phyloP scores from a whole-genome alignment of 345 rosid genomes.

The Linum trigynum region DNA sequence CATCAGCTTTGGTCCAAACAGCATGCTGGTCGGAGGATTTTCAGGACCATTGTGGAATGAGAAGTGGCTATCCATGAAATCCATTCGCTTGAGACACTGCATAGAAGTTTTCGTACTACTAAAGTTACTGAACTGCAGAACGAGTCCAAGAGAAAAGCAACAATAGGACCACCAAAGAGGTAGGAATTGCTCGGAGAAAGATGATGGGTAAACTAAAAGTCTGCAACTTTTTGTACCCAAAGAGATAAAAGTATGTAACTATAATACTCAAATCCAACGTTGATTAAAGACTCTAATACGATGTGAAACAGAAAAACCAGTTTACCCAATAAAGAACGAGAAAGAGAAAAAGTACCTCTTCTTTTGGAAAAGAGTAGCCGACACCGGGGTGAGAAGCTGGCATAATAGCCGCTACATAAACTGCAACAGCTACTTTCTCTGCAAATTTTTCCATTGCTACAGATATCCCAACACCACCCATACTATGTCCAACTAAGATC shows the following conservation, averaged over 20 bases:
- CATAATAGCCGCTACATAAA: background rate
- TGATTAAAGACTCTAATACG: no score
- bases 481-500: background rate
- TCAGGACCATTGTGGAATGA: constrained; percentile 16
- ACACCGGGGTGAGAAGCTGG: background rate
- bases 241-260: no score
- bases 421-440: no score
- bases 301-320: no score
- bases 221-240: no score
- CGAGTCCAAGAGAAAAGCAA: background rate
- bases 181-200: background rate
- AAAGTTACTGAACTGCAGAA: background rate
- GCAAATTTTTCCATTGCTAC: no score
- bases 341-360: background rate
- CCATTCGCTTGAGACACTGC: background rate
- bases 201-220: background rate
- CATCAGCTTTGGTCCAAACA: constrained; percentile 18
- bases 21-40: constrained; percentile 14
- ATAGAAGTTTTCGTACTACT: background rate
- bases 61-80: constrained; percentile 12
- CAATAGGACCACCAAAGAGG: no score
- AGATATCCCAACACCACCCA: background rate
- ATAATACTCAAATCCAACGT: background rate
- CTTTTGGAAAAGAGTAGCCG: background rate
- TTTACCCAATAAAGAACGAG: background rate